Conservation (phyloP, 768 basidiomycete species). For the Lanmaoa pseudosensibilis region DNA sequence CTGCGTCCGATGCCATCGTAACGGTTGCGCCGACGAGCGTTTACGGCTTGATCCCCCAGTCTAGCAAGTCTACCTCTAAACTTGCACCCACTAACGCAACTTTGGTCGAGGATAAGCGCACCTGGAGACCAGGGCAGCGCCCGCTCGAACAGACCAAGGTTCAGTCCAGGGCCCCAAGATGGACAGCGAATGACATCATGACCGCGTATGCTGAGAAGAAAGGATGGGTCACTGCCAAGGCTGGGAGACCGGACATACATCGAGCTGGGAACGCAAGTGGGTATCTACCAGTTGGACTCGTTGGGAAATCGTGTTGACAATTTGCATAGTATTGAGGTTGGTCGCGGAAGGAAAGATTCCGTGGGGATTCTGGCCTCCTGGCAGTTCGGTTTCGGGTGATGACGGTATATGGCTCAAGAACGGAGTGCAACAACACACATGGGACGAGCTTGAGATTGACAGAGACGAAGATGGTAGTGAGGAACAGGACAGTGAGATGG, state of each 20-base stretch:
- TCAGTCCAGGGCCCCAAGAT: slow-evolving; percentile 32
- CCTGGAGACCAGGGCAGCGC: slow-evolving; percentile 62
- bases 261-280: slow-evolving; percentile 87
- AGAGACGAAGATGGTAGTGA: slow-evolving; percentile 35
- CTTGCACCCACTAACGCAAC: background rate
- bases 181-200: slow-evolving; percentile 89
- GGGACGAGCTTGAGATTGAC: slow-evolving; percentile 27
- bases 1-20: background rate
- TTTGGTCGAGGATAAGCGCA: slow-evolving; percentile 62
- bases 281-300: slow-evolving; percentile 32
- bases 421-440: slow-evolving; percentile 19
- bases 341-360: slow-evolving; percentile 77
- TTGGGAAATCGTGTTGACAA: background rate
- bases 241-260: slow-evolving; percentile 84
- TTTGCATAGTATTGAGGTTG: slow-evolving; percentile 65
- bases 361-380: slow-evolving; percentile 88
- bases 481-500: slow-evolving; percentile 22
- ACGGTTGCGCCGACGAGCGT: background rate
- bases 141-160: slow-evolving; percentile 20
- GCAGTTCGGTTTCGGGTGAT: slow-evolving; percentile 31
- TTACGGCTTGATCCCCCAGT: background rate
- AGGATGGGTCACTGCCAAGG: slow-evolving; percentile 89
- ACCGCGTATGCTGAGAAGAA: slow-evolving; percentile 73
- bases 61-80: background rate
- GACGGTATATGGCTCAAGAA: slow-evolving; percentile 61